A percentile compares a stretch with the other conserved stretches of the same genome.
Conservation (phyloP, 2,329 filamentous ascomycete species). For the Elsinoe australis region DNA sequence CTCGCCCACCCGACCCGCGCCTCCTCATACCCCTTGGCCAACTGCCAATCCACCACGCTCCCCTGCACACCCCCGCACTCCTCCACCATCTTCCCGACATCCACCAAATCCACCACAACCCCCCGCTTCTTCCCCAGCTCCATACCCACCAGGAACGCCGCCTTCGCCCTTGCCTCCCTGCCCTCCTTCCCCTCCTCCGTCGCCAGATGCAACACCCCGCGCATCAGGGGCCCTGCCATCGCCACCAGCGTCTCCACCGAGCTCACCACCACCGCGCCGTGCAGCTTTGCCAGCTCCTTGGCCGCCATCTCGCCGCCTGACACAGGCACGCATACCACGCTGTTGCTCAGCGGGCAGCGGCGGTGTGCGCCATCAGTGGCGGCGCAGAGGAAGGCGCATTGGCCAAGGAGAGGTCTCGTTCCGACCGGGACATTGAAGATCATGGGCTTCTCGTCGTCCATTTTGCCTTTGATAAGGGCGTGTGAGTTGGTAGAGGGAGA, state of each 20-base stretch:
- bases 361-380: neutral
- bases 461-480: neutral
- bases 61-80: neutral
- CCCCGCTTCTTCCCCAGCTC: conserved; percentile 1
- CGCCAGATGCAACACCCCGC: neutral
- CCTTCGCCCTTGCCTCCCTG: neutral
- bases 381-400: conserved; percentile 1
- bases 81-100: neutral
- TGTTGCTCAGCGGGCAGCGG: neutral
- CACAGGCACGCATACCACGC: neutral
- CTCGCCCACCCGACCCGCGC: conserved; percentile 13
- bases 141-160: neutral
- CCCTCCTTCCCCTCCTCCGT: neutral
- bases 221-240: neutral
- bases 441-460: neutral
- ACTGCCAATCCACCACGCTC: neutral
- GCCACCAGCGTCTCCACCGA: neutral
- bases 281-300: neutral
- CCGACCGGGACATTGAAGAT: neutral
- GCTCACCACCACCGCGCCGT: neutral
- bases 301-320: neutral
- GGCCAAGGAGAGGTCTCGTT: neutral
- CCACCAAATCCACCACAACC: conserved; percentile 2
- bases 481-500: neutral
- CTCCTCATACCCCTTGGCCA: conserved; percentile 1